Conservation (phyloP, 1,284 basidiomycete genomes). For the Sporisorium graminicola region DNA sequence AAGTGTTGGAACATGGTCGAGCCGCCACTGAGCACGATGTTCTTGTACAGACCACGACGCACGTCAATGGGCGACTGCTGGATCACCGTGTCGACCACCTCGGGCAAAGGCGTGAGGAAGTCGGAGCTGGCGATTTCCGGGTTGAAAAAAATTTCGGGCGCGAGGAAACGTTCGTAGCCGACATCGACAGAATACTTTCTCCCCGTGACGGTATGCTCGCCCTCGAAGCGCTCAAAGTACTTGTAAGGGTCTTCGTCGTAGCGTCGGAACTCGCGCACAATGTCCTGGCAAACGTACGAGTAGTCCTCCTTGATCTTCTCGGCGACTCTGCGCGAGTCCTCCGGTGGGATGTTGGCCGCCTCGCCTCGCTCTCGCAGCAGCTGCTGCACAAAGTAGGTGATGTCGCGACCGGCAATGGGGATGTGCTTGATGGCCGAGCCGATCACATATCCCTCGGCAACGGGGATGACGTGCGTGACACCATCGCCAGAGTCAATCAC, state of each 20-base stretch:
- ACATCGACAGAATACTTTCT: slow-evolving; percentile 92
- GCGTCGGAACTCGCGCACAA: slow-evolving; percentile 98
- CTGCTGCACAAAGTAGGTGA: slow-evolving; percentile 96
- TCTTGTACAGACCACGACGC: slow-evolving; percentile 93
- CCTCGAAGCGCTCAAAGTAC: slow-evolving; percentile 93
- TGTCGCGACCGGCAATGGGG: slow-evolving; percentile 97
- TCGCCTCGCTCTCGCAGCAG: slow-evolving; percentile 95
- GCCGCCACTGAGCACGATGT: slow-evolving; percentile 94
- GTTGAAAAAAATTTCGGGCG: slow-evolving; percentile 99
- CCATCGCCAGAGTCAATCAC: slow-evolving; percentile 99
- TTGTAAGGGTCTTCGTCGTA: slow-evolving; percentile 97
- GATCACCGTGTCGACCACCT: slow-evolving; percentile 96
- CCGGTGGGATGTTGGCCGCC: slow-evolving; percentile 88
- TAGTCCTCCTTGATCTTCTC: slow-evolving; percentile 98
- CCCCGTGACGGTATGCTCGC: slow-evolving; percentile 91
- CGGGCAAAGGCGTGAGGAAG: slow-evolving; percentile 95
- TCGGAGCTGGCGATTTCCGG: slow-evolving; percentile 98
- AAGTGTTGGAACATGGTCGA: slow-evolving; percentile 99
- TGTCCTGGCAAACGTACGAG: slow-evolving; percentile 97
- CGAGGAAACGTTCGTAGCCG: slow-evolving; percentile 98
- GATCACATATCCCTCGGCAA: slow-evolving; percentile 97
- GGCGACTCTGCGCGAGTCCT: slow-evolving; percentile 92
- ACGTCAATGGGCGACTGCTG: slow-evolving; percentile 96
- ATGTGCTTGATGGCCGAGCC: slow-evolving; percentile 99
- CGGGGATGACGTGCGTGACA: slow-evolving; percentile 96